A percentile compares a stretch with the other conserved stretches of the same genome.
phyloP scores from a whole-genome alignment of 495 filamentous ascomycete species.

The Xylaria venustula region DNA sequence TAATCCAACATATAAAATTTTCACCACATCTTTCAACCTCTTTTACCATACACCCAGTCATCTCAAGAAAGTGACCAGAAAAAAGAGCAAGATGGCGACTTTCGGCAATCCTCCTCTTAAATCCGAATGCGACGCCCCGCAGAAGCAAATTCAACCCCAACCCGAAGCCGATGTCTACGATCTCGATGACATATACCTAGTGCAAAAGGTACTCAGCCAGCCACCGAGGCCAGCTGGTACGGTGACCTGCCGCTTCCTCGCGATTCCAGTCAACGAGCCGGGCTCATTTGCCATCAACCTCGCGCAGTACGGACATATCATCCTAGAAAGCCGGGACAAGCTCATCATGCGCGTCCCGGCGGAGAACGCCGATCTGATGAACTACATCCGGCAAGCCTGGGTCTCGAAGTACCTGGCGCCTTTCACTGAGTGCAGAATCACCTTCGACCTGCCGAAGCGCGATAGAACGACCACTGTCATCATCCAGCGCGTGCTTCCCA shows the following conservation, averaged over 20 bases:
- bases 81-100: neutral
- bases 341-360: slow-evolving; percentile 11
- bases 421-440: slow-evolving; percentile 7
- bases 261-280: slow-evolving; percentile 3
- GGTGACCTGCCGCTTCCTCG: slow-evolving; percentile 11
- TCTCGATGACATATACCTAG: slow-evolving; percentile 10
- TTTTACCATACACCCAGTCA: too few relatives aligned
- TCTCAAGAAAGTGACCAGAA: too few relatives aligned
- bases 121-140: neutral
- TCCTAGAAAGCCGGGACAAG: slow-evolving; percentile 10
- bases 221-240: neutral
- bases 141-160: neutral
- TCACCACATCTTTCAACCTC: too few relatives aligned
- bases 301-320: slow-evolving; percentile 12
- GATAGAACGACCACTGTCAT: neutral
- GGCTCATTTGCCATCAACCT: neutral
- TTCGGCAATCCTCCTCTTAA: too few relatives aligned
- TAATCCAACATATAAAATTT: too few relatives aligned
- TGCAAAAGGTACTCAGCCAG: neutral
- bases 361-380: neutral
- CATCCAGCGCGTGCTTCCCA: neutral
- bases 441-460: neutral
- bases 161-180: neutral
- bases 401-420: slow-evolving; percentile 16
- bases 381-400: slow-evolving; percentile 15